Conservation (phyloP, 2,329 filamentous ascomycete species). For the Aspergillus bombycis region DNA sequence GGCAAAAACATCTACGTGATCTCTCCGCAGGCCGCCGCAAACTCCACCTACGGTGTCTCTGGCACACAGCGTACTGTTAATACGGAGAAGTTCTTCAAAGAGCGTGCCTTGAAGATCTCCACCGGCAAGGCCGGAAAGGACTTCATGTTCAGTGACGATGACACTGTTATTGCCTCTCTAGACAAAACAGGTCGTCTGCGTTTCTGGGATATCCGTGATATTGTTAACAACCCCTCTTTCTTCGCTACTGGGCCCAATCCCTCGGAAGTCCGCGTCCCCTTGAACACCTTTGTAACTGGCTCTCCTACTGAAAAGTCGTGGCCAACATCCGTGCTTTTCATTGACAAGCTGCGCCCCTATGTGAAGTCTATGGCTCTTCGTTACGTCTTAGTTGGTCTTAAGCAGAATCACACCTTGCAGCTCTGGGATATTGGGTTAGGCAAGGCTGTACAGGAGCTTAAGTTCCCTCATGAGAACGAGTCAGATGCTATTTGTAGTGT, state of each 20-base stretch:
- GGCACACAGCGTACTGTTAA: constrained; percentile 67
- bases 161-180: constrained; percentile 88
- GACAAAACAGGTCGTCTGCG: constrained; percentile 96
- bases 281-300: constrained; percentile 85
- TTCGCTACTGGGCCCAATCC: constrained; percentile 49
- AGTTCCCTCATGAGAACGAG: constrained; percentile 93
- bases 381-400: constrained; percentile 97
- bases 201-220: constrained; percentile 93
- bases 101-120: constrained; percentile 89
- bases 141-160: constrained; percentile 96
- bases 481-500: constrained; percentile 98
- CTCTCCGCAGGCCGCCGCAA: constrained; percentile 60
- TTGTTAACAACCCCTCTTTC: constrained; percentile 58
- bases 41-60: constrained; percentile 53
- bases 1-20: constrained; percentile 96
- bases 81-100: constrained; percentile 81
- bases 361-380: constrained; percentile 85
- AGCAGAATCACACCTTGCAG: constrained; percentile 98
- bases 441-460: constrained; percentile 95
- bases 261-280: constrained; percentile 79
- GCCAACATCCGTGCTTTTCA: constrained; percentile 92
- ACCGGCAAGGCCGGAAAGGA: constrained; percentile 98
- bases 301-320: constrained; percentile 90
- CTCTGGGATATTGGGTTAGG: constrained; percentile 95
- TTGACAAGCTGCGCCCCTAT: constrained; percentile 95